Percentiles rank a stretch among this genome's conserved stretches.
Conservation (phyloP, 2,329 filamentous ascomycete genomes). For the Colletotrichum melonis region DNA sequence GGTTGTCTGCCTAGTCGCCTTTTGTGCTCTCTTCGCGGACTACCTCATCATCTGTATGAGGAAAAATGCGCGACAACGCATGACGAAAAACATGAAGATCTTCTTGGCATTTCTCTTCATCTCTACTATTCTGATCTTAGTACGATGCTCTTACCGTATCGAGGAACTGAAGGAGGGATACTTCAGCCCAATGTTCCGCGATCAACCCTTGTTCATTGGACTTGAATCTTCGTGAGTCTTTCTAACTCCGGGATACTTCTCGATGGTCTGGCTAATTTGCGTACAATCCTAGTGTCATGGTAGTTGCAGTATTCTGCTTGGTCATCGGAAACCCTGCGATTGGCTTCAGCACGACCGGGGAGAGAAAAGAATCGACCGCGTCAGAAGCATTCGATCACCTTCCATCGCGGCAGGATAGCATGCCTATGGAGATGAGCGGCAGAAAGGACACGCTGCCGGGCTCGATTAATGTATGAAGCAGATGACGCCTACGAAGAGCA, state of each 20-base stretch:
- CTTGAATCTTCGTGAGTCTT: constrained; percentile 51
- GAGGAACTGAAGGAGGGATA: constrained; percentile 69
- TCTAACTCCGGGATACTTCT: fast-evolving
- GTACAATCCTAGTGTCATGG: constrained; percentile 9
- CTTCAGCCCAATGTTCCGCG: constrained; percentile 57
- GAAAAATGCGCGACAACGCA: constrained; percentile 42
- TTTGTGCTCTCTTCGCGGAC: constrained; percentile 53
- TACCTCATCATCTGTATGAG: constrained; percentile 49
- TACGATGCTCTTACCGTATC: constrained; percentile 68
- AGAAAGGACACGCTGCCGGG: background rate
- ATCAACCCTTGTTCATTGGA: constrained; percentile 55
- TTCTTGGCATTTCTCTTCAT: constrained; percentile 62
- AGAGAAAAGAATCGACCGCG: background rate
- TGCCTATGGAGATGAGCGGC: background rate
- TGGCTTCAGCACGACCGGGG: background rate
- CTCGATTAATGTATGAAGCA: background rate
- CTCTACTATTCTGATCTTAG: constrained; percentile 66
- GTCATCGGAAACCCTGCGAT: constrained; percentile 28
- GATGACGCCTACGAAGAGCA: background rate
- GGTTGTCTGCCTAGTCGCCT: constrained; percentile 59
- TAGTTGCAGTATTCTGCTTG: constrained; percentile 18
- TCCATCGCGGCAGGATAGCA: background rate
- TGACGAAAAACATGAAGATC: constrained; percentile 51
- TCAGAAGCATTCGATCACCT: background rate
- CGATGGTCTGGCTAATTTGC: background rate